Evolutionary conservation across 2,329 filamentous ascomycete genomes (phyloP).

Genomic region (Camptophora hylomeconis): DNA sequence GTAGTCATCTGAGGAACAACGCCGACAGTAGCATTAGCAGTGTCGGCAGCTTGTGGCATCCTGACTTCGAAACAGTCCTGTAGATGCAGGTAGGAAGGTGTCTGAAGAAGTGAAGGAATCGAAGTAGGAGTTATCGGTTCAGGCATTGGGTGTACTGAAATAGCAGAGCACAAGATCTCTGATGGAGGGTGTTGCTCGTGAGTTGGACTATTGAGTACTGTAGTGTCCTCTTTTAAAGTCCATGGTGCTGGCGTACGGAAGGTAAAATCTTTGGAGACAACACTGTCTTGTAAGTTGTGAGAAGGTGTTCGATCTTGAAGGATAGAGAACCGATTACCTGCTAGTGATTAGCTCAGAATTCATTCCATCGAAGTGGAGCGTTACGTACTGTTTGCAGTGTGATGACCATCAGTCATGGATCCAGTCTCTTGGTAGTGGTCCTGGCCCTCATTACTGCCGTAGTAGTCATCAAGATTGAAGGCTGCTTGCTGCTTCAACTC

Average conservation of each 20-base stretch:
- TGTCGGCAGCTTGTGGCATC: neutral
- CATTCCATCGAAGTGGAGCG: neutral
- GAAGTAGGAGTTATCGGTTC: neutral
- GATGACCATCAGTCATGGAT: neutral
- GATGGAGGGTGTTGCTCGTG: neutral
- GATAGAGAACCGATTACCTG: conserved; percentile 1
- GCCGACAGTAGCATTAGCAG: conserved; percentile 1
- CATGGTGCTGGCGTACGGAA: conserved; percentile 2
- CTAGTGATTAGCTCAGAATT: neutral
- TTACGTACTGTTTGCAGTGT: conserved; percentile 1
- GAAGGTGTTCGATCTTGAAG: conserved; percentile 2
- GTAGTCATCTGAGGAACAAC: neutral
- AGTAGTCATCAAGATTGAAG: neutral
- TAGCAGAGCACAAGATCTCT: neutral
- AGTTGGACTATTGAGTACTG: neutral
- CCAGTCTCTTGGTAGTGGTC: neutral
- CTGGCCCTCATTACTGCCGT: neutral
- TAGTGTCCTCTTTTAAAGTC: neutral
- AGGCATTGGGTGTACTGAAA: neutral
- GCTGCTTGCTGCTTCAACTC: neutral
- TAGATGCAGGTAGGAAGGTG: no score
- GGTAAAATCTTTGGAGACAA: no score
- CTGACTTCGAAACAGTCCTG: no score
- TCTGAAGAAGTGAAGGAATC: neutral
- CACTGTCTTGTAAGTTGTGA: conserved; percentile 2